These are phyloP conservation scores for Saccharomycopsis capsularis DNA, from an alignment of 805 yeast genomes.

Conservation along the genomic window DNA sequence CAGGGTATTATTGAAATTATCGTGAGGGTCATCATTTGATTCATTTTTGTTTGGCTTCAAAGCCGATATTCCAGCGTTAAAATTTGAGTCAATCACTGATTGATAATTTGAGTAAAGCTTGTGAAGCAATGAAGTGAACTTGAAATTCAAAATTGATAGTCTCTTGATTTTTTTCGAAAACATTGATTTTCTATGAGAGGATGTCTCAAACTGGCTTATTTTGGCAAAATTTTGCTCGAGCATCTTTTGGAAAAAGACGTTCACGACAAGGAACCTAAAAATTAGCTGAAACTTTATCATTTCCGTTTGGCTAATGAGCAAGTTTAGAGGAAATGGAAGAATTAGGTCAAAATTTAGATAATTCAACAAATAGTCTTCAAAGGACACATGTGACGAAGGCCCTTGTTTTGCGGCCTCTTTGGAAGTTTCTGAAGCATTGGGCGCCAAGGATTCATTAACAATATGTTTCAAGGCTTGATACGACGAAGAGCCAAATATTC, in stretches of 20 bases:
- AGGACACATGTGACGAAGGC: slow-evolving; percentile 18
- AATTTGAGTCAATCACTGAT: not conserved
- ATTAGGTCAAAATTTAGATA: slow-evolving; percentile 48
- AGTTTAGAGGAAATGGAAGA: slow-evolving; percentile 84
- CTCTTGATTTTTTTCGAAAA: not conserved
- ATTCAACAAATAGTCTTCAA: slow-evolving; percentile 39
- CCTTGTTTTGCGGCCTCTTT: not conserved
- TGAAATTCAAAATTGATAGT: slow-evolving; percentile 2
- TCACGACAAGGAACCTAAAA: slow-evolving; percentile 54
- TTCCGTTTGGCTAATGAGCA: slow-evolving; percentile 63
- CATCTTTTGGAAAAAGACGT: slow-evolving; percentile 2
- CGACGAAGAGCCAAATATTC: slow-evolving; percentile 32
- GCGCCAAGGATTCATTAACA: slow-evolving; percentile 12
- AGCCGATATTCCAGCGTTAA: not conserved
- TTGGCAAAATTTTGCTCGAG: slow-evolving; percentile 5
- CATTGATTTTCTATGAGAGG: not conserved
- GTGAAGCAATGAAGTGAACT: not conserved
- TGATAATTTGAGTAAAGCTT: slow-evolving; percentile 1
- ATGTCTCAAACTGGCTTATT: not conserved
- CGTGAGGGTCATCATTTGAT: too few relatives aligned
- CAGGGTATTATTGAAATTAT: not conserved
- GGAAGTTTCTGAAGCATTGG: not conserved
- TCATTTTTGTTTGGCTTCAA: not conserved
- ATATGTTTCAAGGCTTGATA: slow-evolving; percentile 19
- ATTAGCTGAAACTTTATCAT: slow-evolving; percentile 73